Evolutionary conservation across 2,329 filamentous ascomycete genomes (phyloP).

Genomic region (Fusarium sp.): DNA sequence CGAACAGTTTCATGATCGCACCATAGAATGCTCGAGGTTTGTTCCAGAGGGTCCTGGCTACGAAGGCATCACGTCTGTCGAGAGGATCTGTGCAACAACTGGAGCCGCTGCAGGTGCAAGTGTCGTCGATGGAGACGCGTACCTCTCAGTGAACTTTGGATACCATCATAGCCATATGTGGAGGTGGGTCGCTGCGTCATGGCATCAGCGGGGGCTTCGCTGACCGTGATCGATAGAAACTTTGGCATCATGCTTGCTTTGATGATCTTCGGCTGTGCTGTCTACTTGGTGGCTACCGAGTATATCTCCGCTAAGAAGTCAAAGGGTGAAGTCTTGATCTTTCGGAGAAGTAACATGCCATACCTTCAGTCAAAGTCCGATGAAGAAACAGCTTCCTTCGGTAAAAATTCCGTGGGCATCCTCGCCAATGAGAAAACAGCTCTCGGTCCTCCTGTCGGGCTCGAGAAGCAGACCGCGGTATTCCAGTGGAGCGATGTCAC

Average conservation of each 20-base stretch:
- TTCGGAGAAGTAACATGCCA: conserved; percentile 57
- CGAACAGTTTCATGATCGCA: conserved; percentile 57
- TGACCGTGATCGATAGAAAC: background rate
- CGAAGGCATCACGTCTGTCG: conserved; percentile 54
- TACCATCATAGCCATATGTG: conserved; percentile 69
- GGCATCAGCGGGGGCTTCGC: background rate
- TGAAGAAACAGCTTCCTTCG: conserved; percentile 23
- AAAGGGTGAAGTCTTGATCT: conserved; percentile 70
- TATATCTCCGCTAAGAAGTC: conserved; percentile 61
- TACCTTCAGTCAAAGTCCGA: background rate
- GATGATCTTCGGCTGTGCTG: conserved; percentile 57
- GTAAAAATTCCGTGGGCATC: background rate
- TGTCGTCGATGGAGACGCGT: conserved; percentile 69
- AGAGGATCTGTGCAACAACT: conserved; percentile 63
- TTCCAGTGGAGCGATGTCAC: conserved; percentile 86
- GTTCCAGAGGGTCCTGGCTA: conserved; percentile 52
- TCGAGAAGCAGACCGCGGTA: conserved; percentile 70
- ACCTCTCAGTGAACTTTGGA: conserved; percentile 63
- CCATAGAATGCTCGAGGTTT: conserved; percentile 65
- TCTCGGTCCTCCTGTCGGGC: background rate
- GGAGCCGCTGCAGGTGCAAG: conserved; percentile 64
- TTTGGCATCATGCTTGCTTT: conserved; percentile 64
- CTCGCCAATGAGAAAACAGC: background rate
- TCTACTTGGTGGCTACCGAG: conserved; percentile 63
- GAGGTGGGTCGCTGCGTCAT: conserved; percentile 40